Evolutionary conservation across 306 rosid genomes (phyloP).

Genomic region (Cajanus cajan): DNA sequence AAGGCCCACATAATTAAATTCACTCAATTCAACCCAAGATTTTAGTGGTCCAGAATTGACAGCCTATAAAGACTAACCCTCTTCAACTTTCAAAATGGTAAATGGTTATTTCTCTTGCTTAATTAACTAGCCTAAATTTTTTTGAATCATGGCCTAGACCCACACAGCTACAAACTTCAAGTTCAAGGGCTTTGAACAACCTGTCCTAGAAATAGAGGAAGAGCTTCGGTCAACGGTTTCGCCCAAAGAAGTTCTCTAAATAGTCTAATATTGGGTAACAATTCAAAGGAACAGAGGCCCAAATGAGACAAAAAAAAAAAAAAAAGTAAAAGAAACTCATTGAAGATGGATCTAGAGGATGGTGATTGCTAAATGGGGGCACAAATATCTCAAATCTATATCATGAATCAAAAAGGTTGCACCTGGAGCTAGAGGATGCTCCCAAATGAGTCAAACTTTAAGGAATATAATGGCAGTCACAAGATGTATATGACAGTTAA

Average conservation of each 20-base stretch:
- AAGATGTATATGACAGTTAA: neutral
- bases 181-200: neutral
- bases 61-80: too few relatives aligned
- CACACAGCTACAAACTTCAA: too few relatives aligned
- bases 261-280: neutral
- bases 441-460: neutral
- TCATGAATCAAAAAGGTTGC: neutral
- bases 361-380: neutral
- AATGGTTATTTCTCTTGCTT: too few relatives aligned
- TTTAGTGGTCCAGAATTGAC: too few relatives aligned
- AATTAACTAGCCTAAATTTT: too few relatives aligned
- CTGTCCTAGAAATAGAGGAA: too few relatives aligned
- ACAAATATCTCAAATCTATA: neutral
- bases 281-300: neutral
- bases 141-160: too few relatives aligned
- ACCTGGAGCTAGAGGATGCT: neutral
- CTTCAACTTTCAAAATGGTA: too few relatives aligned
- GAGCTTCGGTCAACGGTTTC: too few relatives aligned
- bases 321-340: neutral
- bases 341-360: neutral
- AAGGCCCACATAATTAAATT: too few relatives aligned
- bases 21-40: too few relatives aligned
- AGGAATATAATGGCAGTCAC: neutral
- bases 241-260: neutral
- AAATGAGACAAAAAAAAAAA: neutral